Percentiles rank a stretch among this genome's conserved stretches.
phyloP scores from a whole-genome alignment of 257 asterid species.

The Hygrophila difformis region DNA sequence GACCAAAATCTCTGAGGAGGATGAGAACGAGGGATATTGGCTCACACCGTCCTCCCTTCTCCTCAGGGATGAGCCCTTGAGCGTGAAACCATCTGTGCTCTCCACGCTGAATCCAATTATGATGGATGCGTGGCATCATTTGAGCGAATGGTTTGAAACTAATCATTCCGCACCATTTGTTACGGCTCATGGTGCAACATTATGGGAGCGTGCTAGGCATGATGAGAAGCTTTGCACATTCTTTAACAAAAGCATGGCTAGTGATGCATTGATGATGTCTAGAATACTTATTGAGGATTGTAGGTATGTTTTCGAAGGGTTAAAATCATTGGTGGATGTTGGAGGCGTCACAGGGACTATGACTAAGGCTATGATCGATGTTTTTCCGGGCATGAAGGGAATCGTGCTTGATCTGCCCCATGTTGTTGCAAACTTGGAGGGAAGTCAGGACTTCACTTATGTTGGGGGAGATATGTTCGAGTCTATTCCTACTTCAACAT shows the following conservation, averaged over 20 bases:
- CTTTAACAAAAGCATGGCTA: slow-evolving; percentile 8
- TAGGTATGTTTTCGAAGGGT: slow-evolving; percentile 10
- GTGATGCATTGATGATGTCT: slow-evolving; percentile 7
- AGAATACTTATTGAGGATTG: slow-evolving; percentile 4
- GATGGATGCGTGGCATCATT: slow-evolving; percentile 4
- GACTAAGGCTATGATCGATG: background rate
- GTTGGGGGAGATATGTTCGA: slow-evolving; percentile 12
- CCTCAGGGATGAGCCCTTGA: slow-evolving; percentile 7
- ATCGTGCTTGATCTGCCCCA: slow-evolving; percentile 16
- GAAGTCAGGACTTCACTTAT: background rate
- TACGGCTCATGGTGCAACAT: slow-evolving; percentile 2
- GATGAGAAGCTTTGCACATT: background rate
- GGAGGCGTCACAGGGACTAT: slow-evolving; percentile 3
- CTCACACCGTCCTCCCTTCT: slow-evolving; percentile 14
- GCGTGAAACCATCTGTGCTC: slow-evolving; percentile 1
- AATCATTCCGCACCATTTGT: slow-evolving; percentile 3
- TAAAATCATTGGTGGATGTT: slow-evolving; percentile 14
- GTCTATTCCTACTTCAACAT: slow-evolving; percentile 4
- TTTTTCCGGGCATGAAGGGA: slow-evolving; percentile 4
- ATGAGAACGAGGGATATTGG: slow-evolving; percentile 1
- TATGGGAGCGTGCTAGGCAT: background rate
- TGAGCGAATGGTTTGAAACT: slow-evolving; percentile 14
- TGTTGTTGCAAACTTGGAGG: slow-evolving; percentile 3
- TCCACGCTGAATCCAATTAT: background rate
- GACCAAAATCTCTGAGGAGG: background rate